A percentile compares a stretch with the other conserved stretches of the same genome.
These are phyloP conservation scores for Mychonastes homosphaera DNA, from an alignment of 139 green algal species.

Conservation along the genomic window DNA sequence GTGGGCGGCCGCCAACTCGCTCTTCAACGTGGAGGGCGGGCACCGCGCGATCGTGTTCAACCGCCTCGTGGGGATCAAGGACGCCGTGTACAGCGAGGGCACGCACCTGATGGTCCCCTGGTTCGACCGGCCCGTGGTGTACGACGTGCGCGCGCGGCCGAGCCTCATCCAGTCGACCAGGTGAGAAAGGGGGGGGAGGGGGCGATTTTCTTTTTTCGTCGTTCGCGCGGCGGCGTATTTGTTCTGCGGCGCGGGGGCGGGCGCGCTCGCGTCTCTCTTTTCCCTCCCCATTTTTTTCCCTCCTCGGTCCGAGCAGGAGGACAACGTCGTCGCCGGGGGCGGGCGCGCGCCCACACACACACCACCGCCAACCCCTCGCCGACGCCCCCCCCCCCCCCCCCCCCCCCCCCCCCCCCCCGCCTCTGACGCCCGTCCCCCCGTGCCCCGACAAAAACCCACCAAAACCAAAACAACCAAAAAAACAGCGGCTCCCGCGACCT, in stretches of 20 bases:
- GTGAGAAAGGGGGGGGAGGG: neutral
- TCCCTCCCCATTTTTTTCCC: no score
- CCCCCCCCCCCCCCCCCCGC: no score
- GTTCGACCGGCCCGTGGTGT: slow-evolving; percentile 95
- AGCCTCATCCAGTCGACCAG: slow-evolving; percentile 66
- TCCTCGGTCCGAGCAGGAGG: no score
- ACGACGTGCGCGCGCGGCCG: slow-evolving; percentile 89
- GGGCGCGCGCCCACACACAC: no score
- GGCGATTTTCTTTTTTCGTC: neutral
- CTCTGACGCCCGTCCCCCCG: no score
- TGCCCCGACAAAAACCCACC: no score
- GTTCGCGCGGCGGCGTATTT: neutral
- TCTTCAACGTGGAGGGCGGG: slow-evolving; percentile 99
- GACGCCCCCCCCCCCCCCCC: no score
- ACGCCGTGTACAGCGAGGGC: slow-evolving; percentile 86
- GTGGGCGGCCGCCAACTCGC: slow-evolving; percentile 64
- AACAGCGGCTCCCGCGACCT: neutral
- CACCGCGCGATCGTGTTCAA: slow-evolving; percentile 99
- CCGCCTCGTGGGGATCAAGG: slow-evolving; percentile 84
- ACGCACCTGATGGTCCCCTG: slow-evolving; percentile 97
- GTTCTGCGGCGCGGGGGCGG: neutral
- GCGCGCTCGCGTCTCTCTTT: neutral
- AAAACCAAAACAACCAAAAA: no score
- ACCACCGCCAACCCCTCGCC: no score
- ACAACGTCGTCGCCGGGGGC: no score